These are phyloP conservation scores for Phytopythium cucurbitacearum DNA, from an alignment of 352 stramenopile species.

Conservation along the genomic window DNA sequence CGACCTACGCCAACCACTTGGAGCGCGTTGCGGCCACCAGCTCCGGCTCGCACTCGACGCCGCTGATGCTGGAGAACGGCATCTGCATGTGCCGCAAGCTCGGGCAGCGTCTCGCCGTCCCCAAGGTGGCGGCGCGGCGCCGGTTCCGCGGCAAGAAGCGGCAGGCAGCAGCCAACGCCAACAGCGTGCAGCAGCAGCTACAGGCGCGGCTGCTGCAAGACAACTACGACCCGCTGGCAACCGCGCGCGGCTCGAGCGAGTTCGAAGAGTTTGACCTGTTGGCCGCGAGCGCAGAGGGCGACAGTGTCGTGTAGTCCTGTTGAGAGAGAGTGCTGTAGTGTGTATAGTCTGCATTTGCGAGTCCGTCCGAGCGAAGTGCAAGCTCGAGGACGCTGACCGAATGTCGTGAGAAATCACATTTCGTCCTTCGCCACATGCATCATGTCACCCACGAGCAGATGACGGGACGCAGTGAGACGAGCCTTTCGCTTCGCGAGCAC, in stretches of 20 bases:
- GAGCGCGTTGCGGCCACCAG: constrained; percentile 6
- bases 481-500: too few species aligned
- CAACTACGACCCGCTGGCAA: constrained; percentile 15
- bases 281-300: not conserved
- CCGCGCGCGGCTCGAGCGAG: constrained; percentile 24
- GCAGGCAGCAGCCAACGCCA: constrained; percentile 10
- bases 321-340: too few species aligned
- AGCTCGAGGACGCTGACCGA: too few species aligned
- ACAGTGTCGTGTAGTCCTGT: not conserved
- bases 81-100: constrained; percentile 51
- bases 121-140: constrained; percentile 29
- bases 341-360: too few species aligned
- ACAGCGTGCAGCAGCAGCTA: constrained; percentile 26
- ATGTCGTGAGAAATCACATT: too few species aligned
- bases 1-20: too few species aligned
- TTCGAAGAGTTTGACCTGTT: constrained; percentile 39
- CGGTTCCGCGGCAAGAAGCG: constrained; percentile 26
- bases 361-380: too few species aligned
- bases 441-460: too few species aligned
- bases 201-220: constrained; percentile 45
- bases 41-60: constrained; percentile 32
- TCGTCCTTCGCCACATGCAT: too few species aligned
- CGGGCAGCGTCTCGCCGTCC: constrained; percentile 41
- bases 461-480: too few species aligned
- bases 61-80: constrained; percentile 37